Percentiles rank a stretch among this genome's conserved stretches.
These are phyloP conservation scores for Aureobasidium musti DNA, from an alignment of 2,329 filamentous ascomycete species.

Conservation along the genomic window DNA sequence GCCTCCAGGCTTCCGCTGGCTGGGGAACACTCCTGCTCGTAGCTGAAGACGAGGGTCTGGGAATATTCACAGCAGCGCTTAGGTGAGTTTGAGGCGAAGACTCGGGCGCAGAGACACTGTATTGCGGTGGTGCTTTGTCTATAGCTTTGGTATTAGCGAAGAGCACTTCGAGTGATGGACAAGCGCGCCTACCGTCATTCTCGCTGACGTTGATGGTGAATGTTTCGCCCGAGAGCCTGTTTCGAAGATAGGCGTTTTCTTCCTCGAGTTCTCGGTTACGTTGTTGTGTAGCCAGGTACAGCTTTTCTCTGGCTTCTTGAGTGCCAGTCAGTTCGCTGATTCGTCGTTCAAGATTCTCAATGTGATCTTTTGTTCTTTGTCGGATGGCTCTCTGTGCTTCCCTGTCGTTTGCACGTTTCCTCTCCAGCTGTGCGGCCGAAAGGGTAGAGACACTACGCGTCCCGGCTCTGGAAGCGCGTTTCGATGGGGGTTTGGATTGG, in stretches of 20 bases:
- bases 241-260: constrained; percentile 56
- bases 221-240: constrained; percentile 50
- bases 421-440: constrained; percentile 59
- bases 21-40: constrained; percentile 19
- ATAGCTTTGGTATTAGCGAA: neutral
- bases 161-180: too few relatives aligned
- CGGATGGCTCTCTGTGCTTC: constrained; percentile 62
- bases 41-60: constrained; percentile 26
- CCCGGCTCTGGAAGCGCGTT: constrained; percentile 56
- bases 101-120: constrained; percentile 12
- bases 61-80: constrained; percentile 12
- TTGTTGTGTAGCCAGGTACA: constrained; percentile 53
- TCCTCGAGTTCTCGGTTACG: constrained; percentile 58
- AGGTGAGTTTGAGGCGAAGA: constrained; percentile 20
- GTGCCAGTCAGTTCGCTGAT: constrained; percentile 55
- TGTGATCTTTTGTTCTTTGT: constrained; percentile 61
- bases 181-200: constrained; percentile 13
- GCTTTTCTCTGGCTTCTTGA: constrained; percentile 51
- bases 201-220: constrained; percentile 34
- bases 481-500: constrained; percentile 35
- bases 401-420: constrained; percentile 62
- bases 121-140: constrained; percentile 29
- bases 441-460: constrained; percentile 60
- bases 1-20: constrained; percentile 22
- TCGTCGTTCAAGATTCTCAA: constrained; percentile 58